These are phyloP conservation scores for Cladosporium sphaerospermum DNA, from an alignment of 2,329 filamentous ascomycete genomes.

Conservation along the genomic window DNA sequence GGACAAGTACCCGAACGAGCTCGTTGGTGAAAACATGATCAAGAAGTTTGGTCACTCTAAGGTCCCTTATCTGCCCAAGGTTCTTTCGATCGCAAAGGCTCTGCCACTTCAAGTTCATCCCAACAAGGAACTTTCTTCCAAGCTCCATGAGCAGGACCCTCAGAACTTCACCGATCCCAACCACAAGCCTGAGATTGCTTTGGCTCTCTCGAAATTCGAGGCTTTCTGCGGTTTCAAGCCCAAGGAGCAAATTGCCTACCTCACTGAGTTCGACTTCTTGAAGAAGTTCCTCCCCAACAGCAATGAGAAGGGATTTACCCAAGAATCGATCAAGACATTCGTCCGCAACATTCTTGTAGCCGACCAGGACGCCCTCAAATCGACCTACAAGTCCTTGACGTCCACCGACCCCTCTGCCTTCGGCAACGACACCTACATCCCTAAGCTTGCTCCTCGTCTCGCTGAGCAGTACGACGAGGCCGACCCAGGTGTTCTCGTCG, in stretches of 20 bases:
- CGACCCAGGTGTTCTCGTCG: conserved; percentile 64
- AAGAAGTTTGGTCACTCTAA: conserved; percentile 56
- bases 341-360: conserved; percentile 51
- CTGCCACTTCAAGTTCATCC: conserved; percentile 66
- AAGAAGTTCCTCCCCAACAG: conserved; percentile 47
- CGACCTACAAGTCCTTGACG: conserved; percentile 48
- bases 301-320: conserved; percentile 52
- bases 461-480: conserved; percentile 55
- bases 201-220: conserved; percentile 66
- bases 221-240: conserved; percentile 72
- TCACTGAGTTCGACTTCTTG: conserved; percentile 53
- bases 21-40: conserved; percentile 58
- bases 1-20: conserved; percentile 52
- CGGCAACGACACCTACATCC: conserved; percentile 49
- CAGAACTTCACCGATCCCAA: conserved; percentile 64
- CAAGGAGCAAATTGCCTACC: conserved; percentile 50
- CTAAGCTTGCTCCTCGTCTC: conserved; percentile 58
- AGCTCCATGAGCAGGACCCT: conserved; percentile 59
- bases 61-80: conserved; percentile 68
- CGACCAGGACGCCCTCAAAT: conserved; percentile 46
- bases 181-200: conserved; percentile 74
- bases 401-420: conserved; percentile 45
- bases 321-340: conserved; percentile 52
- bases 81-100: conserved; percentile 69
- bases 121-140: conserved; percentile 58